Conservation (phyloP, 106 monocot genomes). For the Cymbidium sinense region DNA sequence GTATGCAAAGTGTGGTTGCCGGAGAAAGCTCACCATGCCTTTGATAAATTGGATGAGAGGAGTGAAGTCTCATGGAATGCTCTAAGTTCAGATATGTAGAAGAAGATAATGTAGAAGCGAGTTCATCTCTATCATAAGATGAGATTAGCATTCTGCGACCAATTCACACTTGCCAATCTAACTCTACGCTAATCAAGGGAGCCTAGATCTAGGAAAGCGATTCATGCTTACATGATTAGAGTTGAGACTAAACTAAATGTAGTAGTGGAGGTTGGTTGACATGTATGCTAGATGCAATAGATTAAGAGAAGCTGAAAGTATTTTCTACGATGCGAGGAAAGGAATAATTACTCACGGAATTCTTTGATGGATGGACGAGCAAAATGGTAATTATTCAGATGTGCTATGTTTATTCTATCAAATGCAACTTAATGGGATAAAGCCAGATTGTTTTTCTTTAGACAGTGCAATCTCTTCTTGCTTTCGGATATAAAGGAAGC, state of each 20-base stretch:
- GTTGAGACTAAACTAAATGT: not conserved
- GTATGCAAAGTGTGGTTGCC: conserved; percentile 23
- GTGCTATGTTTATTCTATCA: conserved; percentile 1
- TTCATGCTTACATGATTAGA: conserved; percentile 3
- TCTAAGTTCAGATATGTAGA: conserved; percentile 19
- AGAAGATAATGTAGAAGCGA: conserved; percentile 7
- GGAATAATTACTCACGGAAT: conserved; percentile 2
- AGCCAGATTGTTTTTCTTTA: conserved; percentile 15
- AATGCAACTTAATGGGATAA: conserved; percentile 2
- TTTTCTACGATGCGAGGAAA: not conserved
- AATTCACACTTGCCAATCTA: not conserved
- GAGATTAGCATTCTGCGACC: not conserved
- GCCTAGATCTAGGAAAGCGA: not conserved
- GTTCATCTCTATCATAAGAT: conserved; percentile 6
- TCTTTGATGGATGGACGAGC: not conserved
- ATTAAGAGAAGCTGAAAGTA: conserved; percentile 8
- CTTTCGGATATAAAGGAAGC: conserved; percentile 5
- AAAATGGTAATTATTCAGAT: not conserved
- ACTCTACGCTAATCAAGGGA: not conserved
- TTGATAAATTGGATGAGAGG: not conserved
- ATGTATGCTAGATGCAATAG: conserved; percentile 5
- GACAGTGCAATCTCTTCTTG: conserved; percentile 21
- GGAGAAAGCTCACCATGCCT: conserved; percentile 8
- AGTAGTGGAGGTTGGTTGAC: not conserved
- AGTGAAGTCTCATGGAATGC: conserved; percentile 19